Base-by-base conservation (phyloP, 2,329 filamentous ascomycete genomes). In the Microcera coccophila region DNA sequence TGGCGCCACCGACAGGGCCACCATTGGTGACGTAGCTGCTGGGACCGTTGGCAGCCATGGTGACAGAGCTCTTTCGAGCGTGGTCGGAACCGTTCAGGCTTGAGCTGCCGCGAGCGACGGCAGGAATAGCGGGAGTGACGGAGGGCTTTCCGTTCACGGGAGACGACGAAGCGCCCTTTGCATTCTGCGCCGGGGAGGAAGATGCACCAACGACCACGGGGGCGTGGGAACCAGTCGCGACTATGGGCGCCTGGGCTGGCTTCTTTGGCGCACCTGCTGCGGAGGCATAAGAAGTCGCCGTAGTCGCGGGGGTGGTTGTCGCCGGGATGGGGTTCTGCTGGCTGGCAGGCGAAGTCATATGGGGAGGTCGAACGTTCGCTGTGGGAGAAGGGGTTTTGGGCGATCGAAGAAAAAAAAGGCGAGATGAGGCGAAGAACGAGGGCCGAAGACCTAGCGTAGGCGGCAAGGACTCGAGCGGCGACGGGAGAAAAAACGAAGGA, bases 11-110 rank as follows among this genome's bases (percentile, higher is more conserved):
- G 42, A 67, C 67, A 31, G 71, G 61, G 47, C 81, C 85, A 58
- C 88, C 88, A 74, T 94, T 95, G 57, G 84, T 77, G 48, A 83
- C 79, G 65, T 82, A 87, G 62, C 83, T 83, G 55, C 78, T 86
- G 42, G 87, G 80, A 55, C 85, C 87, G 62, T 87, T 86, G 57
- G 89, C 84, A 66, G 81, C 90, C 74, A 96, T 95, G 60, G 90
- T 95, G 60, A 95, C 85, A 15, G 91, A 95, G 52, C 83, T 82
- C 71, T 95, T 95, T 64, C 89, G 82, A 62, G 75, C 78, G 72
- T 97, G 90, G 57, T 89, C 84, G 54, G 72, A 71, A 54, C 87
- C 87, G 79, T 94, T 93, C 58, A 80, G 68, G 61, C 75, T 74
- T 54, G 74, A 69, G 61, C 74, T 79, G 67, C 78, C 78, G 66